Percentiles rank a stretch among this genome's conserved stretches.
Conservation (phyloP, 2,329 filamentous ascomycete genomes). For the Epichloe gansuensis region DNA sequence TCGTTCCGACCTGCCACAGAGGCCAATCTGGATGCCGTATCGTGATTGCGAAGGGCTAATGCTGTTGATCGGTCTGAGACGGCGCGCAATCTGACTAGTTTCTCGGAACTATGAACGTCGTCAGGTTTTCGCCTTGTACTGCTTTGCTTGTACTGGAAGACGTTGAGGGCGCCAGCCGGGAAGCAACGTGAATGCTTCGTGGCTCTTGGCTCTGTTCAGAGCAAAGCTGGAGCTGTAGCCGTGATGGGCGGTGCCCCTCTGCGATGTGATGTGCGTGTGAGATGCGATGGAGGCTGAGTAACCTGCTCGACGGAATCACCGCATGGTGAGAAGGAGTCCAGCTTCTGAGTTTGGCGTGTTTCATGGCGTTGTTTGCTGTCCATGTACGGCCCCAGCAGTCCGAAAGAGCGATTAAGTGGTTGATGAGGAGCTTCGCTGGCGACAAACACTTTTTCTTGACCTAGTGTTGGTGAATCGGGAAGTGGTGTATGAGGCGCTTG, state of each 20-base stretch:
- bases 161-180: constrained; percentile 1
- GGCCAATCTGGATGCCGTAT: constrained; percentile 1
- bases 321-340: background rate
- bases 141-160: background rate
- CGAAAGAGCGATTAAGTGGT: background rate
- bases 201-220: constrained; percentile 11
- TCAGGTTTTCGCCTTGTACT: background rate
- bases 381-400: background rate
- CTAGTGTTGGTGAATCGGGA: constrained; percentile 5
- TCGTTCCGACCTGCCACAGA: background rate
- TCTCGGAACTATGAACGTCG: background rate
- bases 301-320: background rate
- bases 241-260: background rate
- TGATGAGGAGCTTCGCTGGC: background rate
- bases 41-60: constrained; percentile 1
- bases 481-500: background rate
- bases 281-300: background rate
- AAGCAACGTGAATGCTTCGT: constrained; percentile 13
- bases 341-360: background rate
- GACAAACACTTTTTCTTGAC: background rate
- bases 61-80: background rate
- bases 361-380: background rate
- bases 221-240: constrained; percentile 11
- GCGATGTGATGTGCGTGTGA: background rate
- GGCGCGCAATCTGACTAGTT: background rate